These are phyloP conservation scores for Gracilaria caudata DNA, from an alignment of 23 red algal genomes.

Conservation along the genomic window DNA sequence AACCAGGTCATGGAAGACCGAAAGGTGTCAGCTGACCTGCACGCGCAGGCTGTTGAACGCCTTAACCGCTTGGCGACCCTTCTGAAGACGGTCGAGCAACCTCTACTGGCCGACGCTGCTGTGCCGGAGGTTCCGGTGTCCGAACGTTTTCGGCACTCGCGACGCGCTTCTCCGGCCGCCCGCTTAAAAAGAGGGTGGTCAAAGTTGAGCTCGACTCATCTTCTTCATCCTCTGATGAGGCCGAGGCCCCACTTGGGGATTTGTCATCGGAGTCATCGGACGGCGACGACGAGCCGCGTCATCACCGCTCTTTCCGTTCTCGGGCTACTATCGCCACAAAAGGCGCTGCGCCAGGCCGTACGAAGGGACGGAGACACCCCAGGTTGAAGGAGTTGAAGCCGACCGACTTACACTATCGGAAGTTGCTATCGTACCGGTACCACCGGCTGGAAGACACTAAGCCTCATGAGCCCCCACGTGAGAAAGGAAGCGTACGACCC, in stretches of 20 bases:
- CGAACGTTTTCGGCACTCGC: background rate
- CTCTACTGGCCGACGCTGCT: background rate
- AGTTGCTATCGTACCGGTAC: constrained; percentile 9
- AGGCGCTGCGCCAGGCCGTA: background rate
- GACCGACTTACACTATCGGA: background rate
- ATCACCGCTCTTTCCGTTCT: too few species aligned
- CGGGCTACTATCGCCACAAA: too few species aligned
- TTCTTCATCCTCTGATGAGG: too few species aligned
- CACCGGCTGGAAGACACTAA: background rate
- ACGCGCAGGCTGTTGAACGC: background rate
- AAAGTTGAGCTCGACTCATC: too few species aligned
- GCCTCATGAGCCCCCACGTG: background rate
- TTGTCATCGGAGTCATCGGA: too few species aligned
- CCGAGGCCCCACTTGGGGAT: too few species aligned
- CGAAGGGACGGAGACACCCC: constrained; percentile 1
- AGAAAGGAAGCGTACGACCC: background rate
- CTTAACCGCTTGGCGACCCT: background rate
- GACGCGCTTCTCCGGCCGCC: too few species aligned
- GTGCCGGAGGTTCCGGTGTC: background rate
- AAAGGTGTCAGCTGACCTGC: background rate
- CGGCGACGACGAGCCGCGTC: too few species aligned
- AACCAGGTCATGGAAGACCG: background rate
- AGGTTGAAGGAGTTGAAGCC: constrained; percentile 16
- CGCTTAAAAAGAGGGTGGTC: background rate
- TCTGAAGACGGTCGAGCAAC: background rate